These are phyloP conservation scores for Sophora flavescens DNA, from an alignment of 306 rosid genomes.

Conservation along the genomic window DNA sequence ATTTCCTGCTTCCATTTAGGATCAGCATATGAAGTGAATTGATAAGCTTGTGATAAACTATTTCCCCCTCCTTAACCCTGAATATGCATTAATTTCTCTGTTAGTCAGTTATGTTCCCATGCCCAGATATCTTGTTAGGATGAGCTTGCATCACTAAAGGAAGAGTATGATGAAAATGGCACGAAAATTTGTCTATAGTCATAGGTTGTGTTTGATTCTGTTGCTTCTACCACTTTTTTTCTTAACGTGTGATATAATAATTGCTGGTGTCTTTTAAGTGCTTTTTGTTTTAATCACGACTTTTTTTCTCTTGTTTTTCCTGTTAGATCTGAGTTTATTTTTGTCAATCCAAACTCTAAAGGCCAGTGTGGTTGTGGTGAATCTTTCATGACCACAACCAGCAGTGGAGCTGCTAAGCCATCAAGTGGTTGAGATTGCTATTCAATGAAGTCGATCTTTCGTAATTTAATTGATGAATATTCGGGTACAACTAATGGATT, in stretches of 20 bases:
- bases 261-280: slow-evolving; percentile 25
- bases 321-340: slow-evolving; percentile 88
- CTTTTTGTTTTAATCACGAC: background rate
- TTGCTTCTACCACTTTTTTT: background rate
- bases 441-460: slow-evolving; percentile 39
- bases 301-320: background rate
- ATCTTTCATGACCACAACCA: slow-evolving; percentile 80
- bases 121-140: slow-evolving; percentile 4
- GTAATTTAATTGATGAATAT: slow-evolving; percentile 21
- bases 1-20: slow-evolving; percentile 5
- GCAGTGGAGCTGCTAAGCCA: slow-evolving; percentile 57
- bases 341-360: slow-evolving; percentile 93
- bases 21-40: background rate
- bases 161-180: background rate
- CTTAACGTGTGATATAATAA: background rate
- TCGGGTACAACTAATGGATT: slow-evolving; percentile 31
- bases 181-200: background rate
- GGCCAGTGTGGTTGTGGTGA: slow-evolving; percentile 99
- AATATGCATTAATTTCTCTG: background rate
- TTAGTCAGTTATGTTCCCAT: background rate
- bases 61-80: background rate
- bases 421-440: slow-evolving; percentile 45
- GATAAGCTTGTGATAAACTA: background rate
- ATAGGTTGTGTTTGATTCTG: slow-evolving; percentile 28
- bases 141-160: slow-evolving; percentile 14